Conservation (phyloP, 441 rosid species). For the Pelargonium cotyledonis region DNA sequence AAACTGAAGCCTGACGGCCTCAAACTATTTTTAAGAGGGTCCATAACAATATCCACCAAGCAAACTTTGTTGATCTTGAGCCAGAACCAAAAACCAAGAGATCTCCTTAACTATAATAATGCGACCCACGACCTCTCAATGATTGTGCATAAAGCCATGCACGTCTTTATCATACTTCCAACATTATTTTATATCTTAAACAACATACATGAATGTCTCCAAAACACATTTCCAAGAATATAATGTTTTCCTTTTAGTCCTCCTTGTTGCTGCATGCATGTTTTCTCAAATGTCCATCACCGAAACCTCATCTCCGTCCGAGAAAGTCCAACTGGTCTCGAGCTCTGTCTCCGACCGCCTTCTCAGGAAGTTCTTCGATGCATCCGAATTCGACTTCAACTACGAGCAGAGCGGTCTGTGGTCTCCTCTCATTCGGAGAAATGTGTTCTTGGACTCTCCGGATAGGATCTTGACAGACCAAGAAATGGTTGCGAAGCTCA, state of each 20-base stretch:
- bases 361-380: background rate
- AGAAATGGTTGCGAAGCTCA: background rate
- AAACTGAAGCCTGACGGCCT: too few species aligned
- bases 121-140: background rate
- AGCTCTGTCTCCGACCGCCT: background rate
- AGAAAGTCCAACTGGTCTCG: background rate
- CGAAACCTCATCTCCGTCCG: background rate
- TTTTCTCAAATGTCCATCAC: conserved; percentile 1
- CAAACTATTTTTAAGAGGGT: too few species aligned
- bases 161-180: background rate
- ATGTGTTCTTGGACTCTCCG: background rate
- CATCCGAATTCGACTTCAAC: background rate
- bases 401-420: background rate
- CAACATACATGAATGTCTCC: background rate
- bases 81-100: too few species aligned
- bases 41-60: too few species aligned
- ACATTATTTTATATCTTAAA: background rate
- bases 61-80: too few species aligned
- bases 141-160: background rate
- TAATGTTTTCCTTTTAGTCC: background rate
- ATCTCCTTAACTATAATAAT: background rate
- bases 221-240: background rate
- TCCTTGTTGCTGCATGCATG: background rate
- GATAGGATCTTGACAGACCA: background rate
- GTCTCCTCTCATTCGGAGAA: background rate